phyloP scores from a whole-genome alignment of 2,329 filamentous ascomycete species.

The Trichoderma harzianum region DNA sequence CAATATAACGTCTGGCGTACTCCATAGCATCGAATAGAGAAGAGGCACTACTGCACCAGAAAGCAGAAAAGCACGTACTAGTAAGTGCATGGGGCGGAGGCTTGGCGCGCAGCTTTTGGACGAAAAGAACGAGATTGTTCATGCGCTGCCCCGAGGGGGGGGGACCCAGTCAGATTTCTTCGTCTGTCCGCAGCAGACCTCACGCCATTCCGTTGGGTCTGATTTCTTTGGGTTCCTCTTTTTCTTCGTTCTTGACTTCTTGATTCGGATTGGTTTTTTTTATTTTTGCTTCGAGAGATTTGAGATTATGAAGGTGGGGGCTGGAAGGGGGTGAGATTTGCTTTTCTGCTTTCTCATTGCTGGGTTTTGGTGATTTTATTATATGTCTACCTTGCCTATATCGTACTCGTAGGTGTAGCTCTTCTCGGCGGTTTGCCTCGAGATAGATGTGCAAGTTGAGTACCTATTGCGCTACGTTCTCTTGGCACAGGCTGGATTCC shows the following conservation, averaged over 20 bases:
- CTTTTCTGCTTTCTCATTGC: background rate
- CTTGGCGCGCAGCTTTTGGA: background rate
- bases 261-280: background rate
- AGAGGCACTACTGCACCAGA: background rate
- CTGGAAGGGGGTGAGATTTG: background rate
- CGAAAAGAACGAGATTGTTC: background rate
- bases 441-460: background rate
- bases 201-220: conserved; percentile 4
- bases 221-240: background rate
- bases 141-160: background rate
- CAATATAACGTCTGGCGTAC: background rate
- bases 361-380: background rate
- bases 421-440: background rate
- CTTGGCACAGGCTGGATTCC: background rate
- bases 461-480: background rate
- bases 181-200: background rate
- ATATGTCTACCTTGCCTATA: background rate
- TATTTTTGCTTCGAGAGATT: background rate
- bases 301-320: background rate
- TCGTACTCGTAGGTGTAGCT: background rate
- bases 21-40: background rate
- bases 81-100: background rate
- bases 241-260: background rate
- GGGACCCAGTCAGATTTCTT: background rate
- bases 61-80: background rate